These are phyloP conservation scores for Sphagnum contortum DNA, from an alignment of 225 moss, liverwort and hornwort species.

Conservation along the genomic window DNA sequence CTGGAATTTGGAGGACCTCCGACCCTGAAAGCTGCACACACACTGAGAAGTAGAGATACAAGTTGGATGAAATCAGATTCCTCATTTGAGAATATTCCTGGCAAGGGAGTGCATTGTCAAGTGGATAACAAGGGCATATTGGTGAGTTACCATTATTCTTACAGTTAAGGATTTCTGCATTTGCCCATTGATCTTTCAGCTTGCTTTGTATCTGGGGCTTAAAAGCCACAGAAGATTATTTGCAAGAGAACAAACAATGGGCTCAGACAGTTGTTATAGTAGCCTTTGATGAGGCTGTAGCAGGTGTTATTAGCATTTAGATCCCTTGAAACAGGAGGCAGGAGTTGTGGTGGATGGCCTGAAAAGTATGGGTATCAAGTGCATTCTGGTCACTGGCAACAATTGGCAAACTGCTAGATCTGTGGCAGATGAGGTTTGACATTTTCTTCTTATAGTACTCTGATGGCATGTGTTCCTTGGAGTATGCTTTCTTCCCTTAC, in stretches of 20 bases:
- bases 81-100: slow-evolving; percentile 54
- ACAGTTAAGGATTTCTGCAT: no score
- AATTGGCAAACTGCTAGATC: slow-evolving; percentile 72
- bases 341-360: slow-evolving; percentile 64
- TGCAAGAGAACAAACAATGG: slow-evolving; percentile 48
- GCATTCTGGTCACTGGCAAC: slow-evolving; percentile 78
- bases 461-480: background rate
- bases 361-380: slow-evolving; percentile 76
- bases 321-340: slow-evolving; percentile 88
- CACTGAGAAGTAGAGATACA: slow-evolving; percentile 42
- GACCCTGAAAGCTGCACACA: slow-evolving; percentile 27
- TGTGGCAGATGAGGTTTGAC: slow-evolving; percentile 46
- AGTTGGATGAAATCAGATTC: slow-evolving; percentile 65
- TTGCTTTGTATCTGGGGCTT: background rate
- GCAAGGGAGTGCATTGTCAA: slow-evolving; percentile 58
- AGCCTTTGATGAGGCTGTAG: slow-evolving; percentile 45
- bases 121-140: slow-evolving; percentile 15
- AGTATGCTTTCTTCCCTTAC: no score
- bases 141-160: no score
- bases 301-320: slow-evolving; percentile 68
- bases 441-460: background rate
- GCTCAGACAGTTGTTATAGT: slow-evolving; percentile 67
- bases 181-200: no score
- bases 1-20: slow-evolving; percentile 41
- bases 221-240: slow-evolving; percentile 41